A percentile compares a stretch with the other conserved stretches of the same genome.
Evolutionary conservation across 2,329 filamentous ascomycete species (phyloP).

Genomic region (Sarocladium oryzae): DNA sequence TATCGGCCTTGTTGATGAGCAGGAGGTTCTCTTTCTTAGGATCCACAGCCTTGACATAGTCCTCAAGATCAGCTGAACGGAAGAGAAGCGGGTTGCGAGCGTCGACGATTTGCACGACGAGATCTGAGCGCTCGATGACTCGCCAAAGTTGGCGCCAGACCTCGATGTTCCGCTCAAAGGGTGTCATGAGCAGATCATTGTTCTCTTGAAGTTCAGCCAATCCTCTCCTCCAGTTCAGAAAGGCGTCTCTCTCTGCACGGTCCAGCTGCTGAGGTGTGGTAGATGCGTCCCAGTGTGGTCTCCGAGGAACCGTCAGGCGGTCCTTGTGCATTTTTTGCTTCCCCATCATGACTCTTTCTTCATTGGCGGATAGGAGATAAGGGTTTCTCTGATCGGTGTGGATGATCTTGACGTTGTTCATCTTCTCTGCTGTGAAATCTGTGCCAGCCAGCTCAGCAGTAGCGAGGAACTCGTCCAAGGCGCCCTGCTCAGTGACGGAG

Average conservation of each 20-base stretch:
- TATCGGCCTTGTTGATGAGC: slow-evolving; percentile 97
- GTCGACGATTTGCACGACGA: slow-evolving; percentile 97
- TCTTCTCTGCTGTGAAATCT: slow-evolving; percentile 97
- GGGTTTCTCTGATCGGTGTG: slow-evolving; percentile 95
- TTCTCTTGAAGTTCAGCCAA: slow-evolving; percentile 90
- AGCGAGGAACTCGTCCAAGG: slow-evolving; percentile 91
- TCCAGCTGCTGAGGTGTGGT: slow-evolving; percentile 84
- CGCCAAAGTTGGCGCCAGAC: slow-evolving; percentile 98
- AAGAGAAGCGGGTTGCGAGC: slow-evolving; percentile 92
- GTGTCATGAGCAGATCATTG: slow-evolving; percentile 92
- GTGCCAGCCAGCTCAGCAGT: slow-evolving; percentile 97
- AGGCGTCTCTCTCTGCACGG: slow-evolving; percentile 66
- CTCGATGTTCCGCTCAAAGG: slow-evolving; percentile 93
- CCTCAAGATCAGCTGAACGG: slow-evolving; percentile 86
- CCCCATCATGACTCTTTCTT: slow-evolving; percentile 69
- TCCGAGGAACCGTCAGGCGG: slow-evolving; percentile 78
- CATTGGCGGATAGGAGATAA: slow-evolving; percentile 76
- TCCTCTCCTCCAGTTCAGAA: slow-evolving; percentile 83
- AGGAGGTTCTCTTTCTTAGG: slow-evolving; percentile 82
- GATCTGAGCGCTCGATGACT: slow-evolving; percentile 92
- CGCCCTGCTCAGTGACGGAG: slow-evolving; percentile 93
- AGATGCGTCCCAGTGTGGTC: slow-evolving; percentile 79
- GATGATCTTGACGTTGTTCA: slow-evolving; percentile 98
- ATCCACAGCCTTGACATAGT: slow-evolving; percentile 90
- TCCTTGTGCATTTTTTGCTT: slow-evolving; percentile 79